Base-by-base conservation (phyloP, 2,329 filamentous ascomycete genomes). In the Ceratocystis alfenasii region DNA sequence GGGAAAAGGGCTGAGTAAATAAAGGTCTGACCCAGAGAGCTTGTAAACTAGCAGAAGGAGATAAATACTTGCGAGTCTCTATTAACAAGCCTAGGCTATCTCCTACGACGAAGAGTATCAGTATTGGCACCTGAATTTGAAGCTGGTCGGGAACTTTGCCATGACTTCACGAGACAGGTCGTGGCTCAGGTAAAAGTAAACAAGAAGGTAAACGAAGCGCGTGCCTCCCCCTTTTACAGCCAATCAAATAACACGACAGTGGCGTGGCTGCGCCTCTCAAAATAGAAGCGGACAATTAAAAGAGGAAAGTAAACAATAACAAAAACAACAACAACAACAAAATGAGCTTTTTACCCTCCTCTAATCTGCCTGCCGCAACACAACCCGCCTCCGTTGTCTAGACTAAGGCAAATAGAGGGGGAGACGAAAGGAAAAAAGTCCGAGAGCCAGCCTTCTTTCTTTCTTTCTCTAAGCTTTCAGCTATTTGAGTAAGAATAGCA, bases 171-270 rank as follows among this genome's bases (percentile, higher is more conserved):
- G 7, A 20, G 22, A 25, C 7, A 50, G n/a, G 46, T 6, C 3
- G 48, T 22, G 48, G 20, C 48, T 20, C 22, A 22, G 48, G n/a
- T 20, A 20, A 50, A 57, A 57, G 53, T 57, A 10, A 57, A 57
- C 53, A 57, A 30, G 6, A 30, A 57, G 12, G 22, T 33, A 33
- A 57, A 57, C 53, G 30, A 57, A 50, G 12, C 46, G 46, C 46
- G 46, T n/a, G 22, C 46, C 36, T 8, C n/a, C 17, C 48, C 22
- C 12, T 15, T 17, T 28, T 30, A 15, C 53, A 17, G 1, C 53
- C 53, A 57, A 57, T 57, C 53, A 57, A 28, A 57, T 57, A 57
- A 57, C 53, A 57, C 22, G 36, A 12, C 36, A 41, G 36, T 41
- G 36, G 36, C 36, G 36, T 41, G 36, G 36, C 36, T 41, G 36